Conservation (phyloP, 441 rosid species). For the Adansonia grandidieri region DNA sequence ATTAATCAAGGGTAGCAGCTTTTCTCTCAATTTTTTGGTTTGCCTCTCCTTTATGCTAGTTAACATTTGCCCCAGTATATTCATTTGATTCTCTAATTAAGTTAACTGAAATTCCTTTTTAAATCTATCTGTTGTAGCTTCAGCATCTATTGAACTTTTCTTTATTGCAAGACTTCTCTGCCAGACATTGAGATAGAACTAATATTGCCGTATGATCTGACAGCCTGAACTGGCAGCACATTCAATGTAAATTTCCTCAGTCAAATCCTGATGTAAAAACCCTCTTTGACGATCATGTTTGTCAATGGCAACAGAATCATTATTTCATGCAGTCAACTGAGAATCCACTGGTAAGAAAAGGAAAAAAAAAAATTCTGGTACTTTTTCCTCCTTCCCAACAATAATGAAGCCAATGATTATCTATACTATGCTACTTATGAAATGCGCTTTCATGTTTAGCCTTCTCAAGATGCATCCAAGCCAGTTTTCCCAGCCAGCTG, state of each 20-base stretch:
- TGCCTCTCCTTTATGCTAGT: neutral
- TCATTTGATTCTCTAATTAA: neutral
- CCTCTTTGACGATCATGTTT: conserved; percentile 60
- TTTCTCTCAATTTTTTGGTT: neutral
- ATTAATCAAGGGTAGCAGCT: conserved; percentile 56
- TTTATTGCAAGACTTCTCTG: neutral
- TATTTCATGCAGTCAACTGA: conserved; percentile 32
- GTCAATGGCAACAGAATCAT: conserved; percentile 36
- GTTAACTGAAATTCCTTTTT: conserved; percentile 4
- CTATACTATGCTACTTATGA: conserved; percentile 15
- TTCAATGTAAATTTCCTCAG: conserved; percentile 47
- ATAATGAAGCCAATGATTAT: conserved; percentile 2
- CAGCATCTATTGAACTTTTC: neutral
- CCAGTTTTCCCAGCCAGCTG: conserved; percentile 36
- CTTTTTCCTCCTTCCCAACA: neutral
- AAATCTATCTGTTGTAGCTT: conserved; percentile 19
- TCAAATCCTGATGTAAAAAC: conserved; percentile 52
- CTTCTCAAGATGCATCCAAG: conserved; percentile 29
- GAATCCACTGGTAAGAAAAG: conserved; percentile 35
- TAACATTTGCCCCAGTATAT: neutral
- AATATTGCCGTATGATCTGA: conserved; percentile 31
- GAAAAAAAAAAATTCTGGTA: neutral
- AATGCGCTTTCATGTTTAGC: conserved; percentile 32
- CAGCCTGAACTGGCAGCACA: conserved; percentile 59
- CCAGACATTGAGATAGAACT: conserved; percentile 25